These are phyloP conservation scores for Annulohypoxylon truncatum DNA, from an alignment of 2,329 filamentous ascomycete species.

Conservation along the genomic window DNA sequence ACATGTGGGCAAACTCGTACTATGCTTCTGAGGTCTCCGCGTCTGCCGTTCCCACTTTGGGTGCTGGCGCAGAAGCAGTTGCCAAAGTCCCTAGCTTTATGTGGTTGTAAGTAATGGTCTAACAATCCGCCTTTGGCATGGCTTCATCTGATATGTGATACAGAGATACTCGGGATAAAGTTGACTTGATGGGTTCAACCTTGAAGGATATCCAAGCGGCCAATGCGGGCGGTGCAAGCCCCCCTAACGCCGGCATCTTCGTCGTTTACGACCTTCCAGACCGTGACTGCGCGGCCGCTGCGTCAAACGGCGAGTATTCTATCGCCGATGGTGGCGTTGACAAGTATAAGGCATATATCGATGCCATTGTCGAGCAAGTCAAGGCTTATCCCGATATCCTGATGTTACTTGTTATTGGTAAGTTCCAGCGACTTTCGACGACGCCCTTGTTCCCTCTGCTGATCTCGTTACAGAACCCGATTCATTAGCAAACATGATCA, in stretches of 20 bases:
- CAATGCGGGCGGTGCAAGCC: conserved; percentile 53
- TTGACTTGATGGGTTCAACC: conserved; percentile 59
- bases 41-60: conserved; percentile 71
- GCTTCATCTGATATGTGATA: conserved; percentile 30
- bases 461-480: conserved; percentile 60
- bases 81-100: conserved; percentile 65
- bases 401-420: conserved; percentile 59
- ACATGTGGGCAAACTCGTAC: conserved; percentile 65
- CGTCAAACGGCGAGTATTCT: conserved; percentile 67
- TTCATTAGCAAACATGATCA: conserved; percentile 69
- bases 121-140: background rate
- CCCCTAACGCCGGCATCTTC: conserved; percentile 60
- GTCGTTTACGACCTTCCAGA: conserved; percentile 70
- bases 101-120: conserved; percentile 56
- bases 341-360: conserved; percentile 68
- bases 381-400: conserved; percentile 58
- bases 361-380: conserved; percentile 57
- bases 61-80: conserved; percentile 63
- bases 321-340: conserved; percentile 62
- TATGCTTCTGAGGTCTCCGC: conserved; percentile 66
- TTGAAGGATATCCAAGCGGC: conserved; percentile 58
- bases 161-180: conserved; percentile 63
- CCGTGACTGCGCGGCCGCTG: conserved; percentile 67
- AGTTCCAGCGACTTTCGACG: conserved; percentile 36
- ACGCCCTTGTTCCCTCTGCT: conserved; percentile 40